phyloP scores from a whole-genome alignment of 1,139 yeast genomes.

The Geotrichum reessii region DNA sequence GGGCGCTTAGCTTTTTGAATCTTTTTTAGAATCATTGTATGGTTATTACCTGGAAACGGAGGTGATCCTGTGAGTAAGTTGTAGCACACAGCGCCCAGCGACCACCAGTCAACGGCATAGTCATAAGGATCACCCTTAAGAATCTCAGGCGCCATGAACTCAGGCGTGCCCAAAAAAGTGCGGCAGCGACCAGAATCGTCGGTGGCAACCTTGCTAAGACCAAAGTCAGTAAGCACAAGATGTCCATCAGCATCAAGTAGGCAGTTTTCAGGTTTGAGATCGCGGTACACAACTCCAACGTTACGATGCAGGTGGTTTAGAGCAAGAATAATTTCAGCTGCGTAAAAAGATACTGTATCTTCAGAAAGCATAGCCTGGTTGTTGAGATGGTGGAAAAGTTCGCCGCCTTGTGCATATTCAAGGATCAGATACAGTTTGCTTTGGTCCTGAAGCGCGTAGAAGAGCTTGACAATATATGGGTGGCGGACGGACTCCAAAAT shows the following conservation, averaged over 20 bases:
- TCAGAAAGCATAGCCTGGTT: slow-evolving; percentile 81
- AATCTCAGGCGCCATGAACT: slow-evolving; percentile 95
- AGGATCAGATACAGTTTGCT: slow-evolving; percentile 71
- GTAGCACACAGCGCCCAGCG: slow-evolving; percentile 80
- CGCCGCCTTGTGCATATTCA: slow-evolving; percentile 92
- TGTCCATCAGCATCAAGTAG: slow-evolving; percentile 73
- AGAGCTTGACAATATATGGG: slow-evolving; percentile 81
- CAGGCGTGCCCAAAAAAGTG: slow-evolving; percentile 90
- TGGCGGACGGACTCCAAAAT: slow-evolving; percentile 67
- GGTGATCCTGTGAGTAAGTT: slow-evolving; percentile 90
- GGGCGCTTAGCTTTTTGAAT: slow-evolving; percentile 64
- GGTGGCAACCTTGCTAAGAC: slow-evolving; percentile 69
- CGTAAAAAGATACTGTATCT: slow-evolving; percentile 69
- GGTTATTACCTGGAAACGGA: slow-evolving; percentile 87
- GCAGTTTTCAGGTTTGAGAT: slow-evolving; percentile 90
- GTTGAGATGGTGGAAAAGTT: slow-evolving; percentile 75
- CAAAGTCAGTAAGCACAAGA: slow-evolving; percentile 84
- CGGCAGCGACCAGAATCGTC: slow-evolving; percentile 51
- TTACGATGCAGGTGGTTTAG: slow-evolving; percentile 71
- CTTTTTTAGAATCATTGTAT: slow-evolving; percentile 73
- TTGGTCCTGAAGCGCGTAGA: slow-evolving; percentile 83
- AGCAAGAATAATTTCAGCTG: slow-evolving; percentile 82
- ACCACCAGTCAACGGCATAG: slow-evolving; percentile 92
- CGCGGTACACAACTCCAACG: slow-evolving; percentile 82
- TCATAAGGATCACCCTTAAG: slow-evolving; percentile 77